These are phyloP conservation scores for Phytophthora fragariae DNA, from an alignment of 352 stramenopile species.

Conservation along the genomic window DNA sequence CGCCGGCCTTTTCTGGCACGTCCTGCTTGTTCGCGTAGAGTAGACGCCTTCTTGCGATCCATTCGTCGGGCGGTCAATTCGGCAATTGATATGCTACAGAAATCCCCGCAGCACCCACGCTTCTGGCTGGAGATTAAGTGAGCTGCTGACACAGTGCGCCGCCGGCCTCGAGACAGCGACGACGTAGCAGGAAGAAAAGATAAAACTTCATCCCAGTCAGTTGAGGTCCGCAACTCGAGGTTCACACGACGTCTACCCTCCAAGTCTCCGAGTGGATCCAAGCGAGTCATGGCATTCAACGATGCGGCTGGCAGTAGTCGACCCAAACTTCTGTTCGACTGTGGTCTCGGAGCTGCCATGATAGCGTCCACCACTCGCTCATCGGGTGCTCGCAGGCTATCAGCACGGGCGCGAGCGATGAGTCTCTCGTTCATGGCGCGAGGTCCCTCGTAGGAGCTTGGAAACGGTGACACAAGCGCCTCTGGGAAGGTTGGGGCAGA, in stretches of 20 bases:
- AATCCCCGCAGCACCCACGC: conserved; percentile 75
- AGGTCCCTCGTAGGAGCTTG: conserved; percentile 57
- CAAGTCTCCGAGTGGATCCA: conserved; percentile 52
- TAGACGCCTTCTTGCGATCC: conserved; percentile 40
- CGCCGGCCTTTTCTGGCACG: conserved; percentile 31
- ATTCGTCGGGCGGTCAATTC: conserved; percentile 53
- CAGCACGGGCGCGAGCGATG: conserved; percentile 60
- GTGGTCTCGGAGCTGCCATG: conserved; percentile 57
- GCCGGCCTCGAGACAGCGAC: conserved; percentile 59
- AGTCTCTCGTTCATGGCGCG: conserved; percentile 70
- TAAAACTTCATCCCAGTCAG: conserved; percentile 64
- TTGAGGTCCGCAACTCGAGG: conserved; percentile 40
- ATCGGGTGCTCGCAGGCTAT: conserved; percentile 57
- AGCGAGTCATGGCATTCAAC: conserved; percentile 26
- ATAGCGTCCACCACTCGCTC: conserved; percentile 81
- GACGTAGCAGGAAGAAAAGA: conserved; percentile 62
- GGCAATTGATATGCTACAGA: conserved; percentile 58
- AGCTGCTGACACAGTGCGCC: conserved; percentile 63
- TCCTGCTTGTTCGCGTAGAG: conserved; percentile 15
- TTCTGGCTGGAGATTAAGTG: conserved; percentile 82
- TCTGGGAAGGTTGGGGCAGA: conserved; percentile 19
- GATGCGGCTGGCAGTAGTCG: conserved; percentile 42
- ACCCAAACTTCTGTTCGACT: conserved; percentile 30
- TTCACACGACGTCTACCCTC: conserved; percentile 28
- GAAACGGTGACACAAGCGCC: conserved; percentile 9